A percentile compares a stretch with the other conserved stretches of the same genome.
Conservation (phyloP, 2,329 filamentous ascomycete species). For the Colletotrichum simmondsii region DNA sequence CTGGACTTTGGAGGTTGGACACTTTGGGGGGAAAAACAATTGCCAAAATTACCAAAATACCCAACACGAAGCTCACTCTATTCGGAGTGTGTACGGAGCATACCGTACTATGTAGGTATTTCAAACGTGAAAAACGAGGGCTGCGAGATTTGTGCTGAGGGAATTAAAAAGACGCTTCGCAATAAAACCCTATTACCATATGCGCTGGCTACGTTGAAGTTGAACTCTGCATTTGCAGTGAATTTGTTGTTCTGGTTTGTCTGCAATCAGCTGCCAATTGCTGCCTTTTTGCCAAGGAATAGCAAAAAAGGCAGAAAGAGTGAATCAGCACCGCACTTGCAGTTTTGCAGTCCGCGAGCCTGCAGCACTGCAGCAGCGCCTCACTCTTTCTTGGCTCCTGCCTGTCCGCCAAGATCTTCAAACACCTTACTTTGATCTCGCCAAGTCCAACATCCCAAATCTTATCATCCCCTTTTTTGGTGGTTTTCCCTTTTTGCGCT, state of each 20-base stretch:
- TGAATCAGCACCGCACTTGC: neutral
- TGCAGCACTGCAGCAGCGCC: slow-evolving; percentile 11
- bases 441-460: slow-evolving; percentile 24
- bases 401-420: slow-evolving; percentile 25
- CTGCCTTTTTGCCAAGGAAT: neutral
- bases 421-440: slow-evolving; percentile 12
- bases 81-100: neutral
- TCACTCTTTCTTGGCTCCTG: neutral
- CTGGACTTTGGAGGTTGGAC: neutral
- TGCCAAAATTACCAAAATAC: neutral
- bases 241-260: neutral
- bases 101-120: neutral
- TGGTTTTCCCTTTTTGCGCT: neutral
- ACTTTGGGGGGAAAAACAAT: neutral
- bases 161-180: slow-evolving; percentile 17
- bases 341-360: neutral
- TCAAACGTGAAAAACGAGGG: neutral
- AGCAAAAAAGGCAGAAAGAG: neutral
- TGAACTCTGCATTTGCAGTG: neutral
- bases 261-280: neutral
- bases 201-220: neutral
- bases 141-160: neutral
- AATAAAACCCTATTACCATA: slow-evolving; percentile 18
- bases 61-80: neutral
- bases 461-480: slow-evolving; percentile 5